phyloP scores from a whole-genome alignment of 140 eudicot genomes.

The Flaveria floridana region DNA sequence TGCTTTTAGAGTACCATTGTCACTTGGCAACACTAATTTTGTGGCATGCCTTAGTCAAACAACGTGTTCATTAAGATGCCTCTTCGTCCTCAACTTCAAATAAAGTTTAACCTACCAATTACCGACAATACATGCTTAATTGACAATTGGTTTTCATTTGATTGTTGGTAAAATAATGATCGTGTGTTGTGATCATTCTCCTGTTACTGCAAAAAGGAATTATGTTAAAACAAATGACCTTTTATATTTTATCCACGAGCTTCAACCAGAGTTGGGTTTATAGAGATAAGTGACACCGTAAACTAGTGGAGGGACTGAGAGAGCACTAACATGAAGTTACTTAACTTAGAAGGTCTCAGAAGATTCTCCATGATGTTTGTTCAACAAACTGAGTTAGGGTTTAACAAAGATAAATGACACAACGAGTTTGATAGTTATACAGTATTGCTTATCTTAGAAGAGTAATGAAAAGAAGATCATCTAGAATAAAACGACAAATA shows the following conservation, averaged over 20 bases:
- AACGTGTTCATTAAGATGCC: background rate
- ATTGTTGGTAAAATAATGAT: background rate
- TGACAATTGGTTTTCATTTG: background rate
- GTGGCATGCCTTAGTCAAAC: conserved; percentile 8
- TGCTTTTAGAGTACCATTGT: background rate
- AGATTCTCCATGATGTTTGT: no score
- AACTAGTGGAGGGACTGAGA: background rate
- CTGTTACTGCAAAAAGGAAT: no score
- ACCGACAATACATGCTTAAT: conserved; percentile 12
- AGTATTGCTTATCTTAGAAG: background rate
- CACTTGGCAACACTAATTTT: conserved; percentile 3
- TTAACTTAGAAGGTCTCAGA: background rate
- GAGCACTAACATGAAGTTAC: background rate
- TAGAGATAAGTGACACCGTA: background rate
- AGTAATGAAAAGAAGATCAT: background rate
- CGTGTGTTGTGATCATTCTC: background rate
- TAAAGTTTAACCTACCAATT: conserved; percentile 8
- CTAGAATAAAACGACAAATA: background rate
- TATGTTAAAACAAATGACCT: background rate
- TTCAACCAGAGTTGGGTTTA: background rate
- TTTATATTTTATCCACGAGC: background rate
- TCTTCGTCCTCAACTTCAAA: background rate
- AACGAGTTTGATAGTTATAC: background rate
- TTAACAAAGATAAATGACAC: background rate
- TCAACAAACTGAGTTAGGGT: background rate